These are phyloP conservation scores for Chrysoporthe cubensis DNA, from an alignment of 2,329 filamentous ascomycete genomes.

Conservation along the genomic window DNA sequence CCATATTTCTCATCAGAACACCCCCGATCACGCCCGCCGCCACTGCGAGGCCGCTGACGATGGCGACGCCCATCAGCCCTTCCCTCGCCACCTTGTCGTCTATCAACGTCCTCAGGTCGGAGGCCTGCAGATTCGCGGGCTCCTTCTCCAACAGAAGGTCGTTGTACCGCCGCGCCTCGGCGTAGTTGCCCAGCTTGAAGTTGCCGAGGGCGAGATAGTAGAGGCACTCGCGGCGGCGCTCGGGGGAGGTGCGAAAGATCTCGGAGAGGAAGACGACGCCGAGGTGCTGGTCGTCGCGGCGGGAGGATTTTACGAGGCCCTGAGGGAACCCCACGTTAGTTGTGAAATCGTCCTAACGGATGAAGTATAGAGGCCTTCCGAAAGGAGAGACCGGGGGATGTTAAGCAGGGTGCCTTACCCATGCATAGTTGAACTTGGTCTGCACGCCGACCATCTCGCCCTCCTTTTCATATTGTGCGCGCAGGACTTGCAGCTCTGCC, in stretches of 20 bases:
- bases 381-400: background rate
- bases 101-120: slow-evolving; percentile 83
- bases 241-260: slow-evolving; percentile 92
- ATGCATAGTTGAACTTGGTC: slow-evolving; percentile 99
- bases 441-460: slow-evolving; percentile 96
- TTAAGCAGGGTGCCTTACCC: slow-evolving; percentile 61
- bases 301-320: slow-evolving; percentile 93
- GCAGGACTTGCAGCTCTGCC: slow-evolving; percentile 89
- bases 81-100: slow-evolving; percentile 97
- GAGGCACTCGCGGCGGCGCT: slow-evolving; percentile 94
- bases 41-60: slow-evolving; percentile 89
- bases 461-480: slow-evolving; percentile 95
- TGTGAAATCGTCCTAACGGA: no score
- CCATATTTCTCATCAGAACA: slow-evolving; percentile 77
- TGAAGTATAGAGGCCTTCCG: no score
- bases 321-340: slow-evolving; percentile 40
- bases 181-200: slow-evolving; percentile 98
- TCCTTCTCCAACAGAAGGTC: slow-evolving; percentile 90
- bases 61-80: slow-evolving; percentile 90
- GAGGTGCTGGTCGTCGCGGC: slow-evolving; percentile 86
- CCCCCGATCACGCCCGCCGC: slow-evolving; percentile 92
- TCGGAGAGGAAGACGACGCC: slow-evolving; percentile 92
- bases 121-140: slow-evolving; percentile 86
- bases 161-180: slow-evolving; percentile 92
- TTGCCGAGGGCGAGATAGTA: slow-evolving; percentile 98